Base-by-base conservation (phyloP, 73 alveolate genomes). In the Stentor roeselii region DNA sequence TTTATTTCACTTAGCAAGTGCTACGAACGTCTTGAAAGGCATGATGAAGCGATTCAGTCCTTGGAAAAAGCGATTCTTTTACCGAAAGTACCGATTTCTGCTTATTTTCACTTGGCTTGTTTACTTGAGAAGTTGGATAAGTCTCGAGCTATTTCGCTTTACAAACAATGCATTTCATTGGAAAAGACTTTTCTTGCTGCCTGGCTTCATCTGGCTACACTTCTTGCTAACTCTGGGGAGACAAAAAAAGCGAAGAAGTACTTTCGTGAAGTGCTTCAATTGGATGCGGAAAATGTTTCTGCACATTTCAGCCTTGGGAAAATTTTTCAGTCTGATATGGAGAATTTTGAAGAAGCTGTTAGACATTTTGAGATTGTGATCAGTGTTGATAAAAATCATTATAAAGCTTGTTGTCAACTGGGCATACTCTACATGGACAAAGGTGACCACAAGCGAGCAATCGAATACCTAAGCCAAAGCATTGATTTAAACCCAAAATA, bases 281-380 rank as follows among this genome's bases (percentile, higher is more conserved):
- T 93, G 4, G 93, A 93, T 37, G 95, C 96, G 6, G 89, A 82
- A n/a, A 86, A 87, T 75, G 80, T 92, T 31, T 88, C 92, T 0
- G 99, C 99, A 60, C 91, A 93, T 82, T 93, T 93, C 83, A 89
- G 96, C 36, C 82, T 95, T 3, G 99, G 97, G 3, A 93, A 91
- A 78, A 90, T 95, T 31, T 77, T 89, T 36, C 93, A 95, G 50
- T 78, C 95, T 0, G 83, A 92, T 36, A 50, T 86, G 27, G 95
- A 95, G 60, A 92, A 95, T 83, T 76, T 90, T 3, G 93, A 88
- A 60, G 94, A 86, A 2, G 95, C 99, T 15, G 83, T 91, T 3
- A 90, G 87, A 6, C 86, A 91, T 80, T 95, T 87, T 82, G 67
- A 84, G 38, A 85, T 59, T 37, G 96, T 92, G 14, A 60, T 92